Evolutionary conservation across 192 early-diverging fungal species (phyloP).

Genomic region (Rhizophagus clarus): DNA sequence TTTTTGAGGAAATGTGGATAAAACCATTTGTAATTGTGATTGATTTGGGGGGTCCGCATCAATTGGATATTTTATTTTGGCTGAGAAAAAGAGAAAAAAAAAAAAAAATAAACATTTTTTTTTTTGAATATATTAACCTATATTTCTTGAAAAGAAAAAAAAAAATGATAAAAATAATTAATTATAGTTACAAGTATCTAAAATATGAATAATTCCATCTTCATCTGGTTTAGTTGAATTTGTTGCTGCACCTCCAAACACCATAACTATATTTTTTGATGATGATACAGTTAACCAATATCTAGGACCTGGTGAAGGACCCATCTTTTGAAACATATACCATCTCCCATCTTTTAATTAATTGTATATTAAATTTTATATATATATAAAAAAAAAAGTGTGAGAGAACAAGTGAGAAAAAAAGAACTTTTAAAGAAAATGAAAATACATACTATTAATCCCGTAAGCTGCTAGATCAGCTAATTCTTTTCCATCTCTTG

Average conservation of each 20-base stretch:
- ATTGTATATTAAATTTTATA: not conserved
- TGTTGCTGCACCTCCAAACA: slow-evolving; percentile 56
- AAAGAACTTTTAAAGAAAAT: not conserved
- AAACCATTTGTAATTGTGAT: not conserved
- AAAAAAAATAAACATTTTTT: not conserved
- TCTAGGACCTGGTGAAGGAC: slow-evolving; percentile 46
- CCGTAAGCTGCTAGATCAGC: slow-evolving; percentile 56
- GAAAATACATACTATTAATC: slow-evolving; percentile 46
- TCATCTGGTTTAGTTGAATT: slow-evolving; percentile 48
- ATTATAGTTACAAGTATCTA: slow-evolving; percentile 52
- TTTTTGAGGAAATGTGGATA: not conserved
- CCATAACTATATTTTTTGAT: slow-evolving; percentile 49
- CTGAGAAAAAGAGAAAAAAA: not conserved
- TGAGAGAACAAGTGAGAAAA: no score
- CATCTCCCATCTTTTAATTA: slow-evolving; percentile 46
- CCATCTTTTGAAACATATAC: slow-evolving; percentile 53
- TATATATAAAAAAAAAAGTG: not conserved
- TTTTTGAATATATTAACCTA: not conserved
- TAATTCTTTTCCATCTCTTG: slow-evolving; percentile 43
- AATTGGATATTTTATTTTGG: not conserved
- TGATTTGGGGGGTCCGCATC: not conserved
- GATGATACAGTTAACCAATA: slow-evolving; percentile 48
- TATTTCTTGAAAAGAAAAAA: no score
- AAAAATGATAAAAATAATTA: not conserved
- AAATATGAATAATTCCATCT: slow-evolving; percentile 39